Evolutionary conservation across 1,284 basidiomycete genomes (phyloP).

Genomic region (Veloboletus limbatus): DNA sequence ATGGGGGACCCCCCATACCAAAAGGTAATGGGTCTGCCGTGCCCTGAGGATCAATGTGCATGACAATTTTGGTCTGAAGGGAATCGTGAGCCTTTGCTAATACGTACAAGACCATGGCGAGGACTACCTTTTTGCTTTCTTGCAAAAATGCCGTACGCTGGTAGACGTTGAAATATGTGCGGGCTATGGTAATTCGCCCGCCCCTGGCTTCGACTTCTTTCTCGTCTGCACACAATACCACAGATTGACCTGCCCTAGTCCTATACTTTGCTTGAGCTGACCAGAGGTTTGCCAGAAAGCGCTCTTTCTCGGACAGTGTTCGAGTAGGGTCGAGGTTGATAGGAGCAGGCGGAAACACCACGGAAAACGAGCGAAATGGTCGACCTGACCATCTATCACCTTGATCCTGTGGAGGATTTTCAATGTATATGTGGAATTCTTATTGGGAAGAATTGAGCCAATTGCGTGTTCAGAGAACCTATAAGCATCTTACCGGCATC

Average conservation of each 20-base stretch:
- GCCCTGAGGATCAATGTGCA: conserved; percentile 77
- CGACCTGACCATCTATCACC: conserved; percentile 81
- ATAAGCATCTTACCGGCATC: conserved; percentile 59
- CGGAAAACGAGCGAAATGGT: conserved; percentile 72
- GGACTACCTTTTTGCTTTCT: conserved; percentile 70
- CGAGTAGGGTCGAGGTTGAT: conserved; percentile 61
- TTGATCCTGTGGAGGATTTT: conserved; percentile 76
- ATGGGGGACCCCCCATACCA: conserved; percentile 63
- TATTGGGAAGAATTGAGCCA: conserved; percentile 11
- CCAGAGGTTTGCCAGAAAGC: conserved; percentile 89
- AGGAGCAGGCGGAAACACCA: conserved; percentile 67
- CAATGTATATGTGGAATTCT: conserved; percentile 86
- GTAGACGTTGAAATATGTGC: conserved; percentile 84
- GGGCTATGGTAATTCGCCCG: conserved; percentile 62
- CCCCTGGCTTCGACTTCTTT: conserved; percentile 64
- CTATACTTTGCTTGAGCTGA: conserved; percentile 77
- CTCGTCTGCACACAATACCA: conserved; percentile 68
- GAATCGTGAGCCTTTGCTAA: conserved; percentile 8
- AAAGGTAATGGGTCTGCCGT: conserved; percentile 75
- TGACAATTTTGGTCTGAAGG: conserved; percentile 77
- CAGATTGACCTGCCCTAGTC: conserved; percentile 64
- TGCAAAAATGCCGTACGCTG: conserved; percentile 71
- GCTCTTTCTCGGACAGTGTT: conserved; percentile 65
- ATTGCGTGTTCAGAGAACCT: conserved; percentile 6
- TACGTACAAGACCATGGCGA: not conserved